Conservation (phyloP, 202 grass and related monocot species). For the Schoenoplectus tabernaemontani region DNA sequence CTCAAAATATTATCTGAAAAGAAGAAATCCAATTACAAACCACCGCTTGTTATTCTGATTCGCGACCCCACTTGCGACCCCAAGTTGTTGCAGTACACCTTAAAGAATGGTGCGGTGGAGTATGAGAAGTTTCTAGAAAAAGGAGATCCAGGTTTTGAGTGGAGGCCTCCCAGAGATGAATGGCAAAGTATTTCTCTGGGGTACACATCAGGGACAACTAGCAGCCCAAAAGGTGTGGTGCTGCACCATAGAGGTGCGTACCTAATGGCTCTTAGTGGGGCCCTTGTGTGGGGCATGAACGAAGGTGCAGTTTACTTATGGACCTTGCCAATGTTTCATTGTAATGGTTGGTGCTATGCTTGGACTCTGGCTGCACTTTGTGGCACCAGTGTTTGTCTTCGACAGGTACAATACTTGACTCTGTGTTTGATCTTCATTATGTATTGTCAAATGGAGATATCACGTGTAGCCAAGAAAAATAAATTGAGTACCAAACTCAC, state of each 20-base stretch:
- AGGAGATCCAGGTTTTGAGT: constrained; percentile 70
- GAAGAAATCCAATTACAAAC: constrained; percentile 60
- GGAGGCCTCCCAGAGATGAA: constrained; percentile 87
- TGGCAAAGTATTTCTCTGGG: constrained; percentile 92
- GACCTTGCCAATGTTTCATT: constrained; percentile 98
- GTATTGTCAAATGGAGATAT: not conserved
- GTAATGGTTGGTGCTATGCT: constrained; percentile 93
- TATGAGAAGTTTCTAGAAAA: constrained; percentile 75
- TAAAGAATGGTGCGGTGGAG: constrained; percentile 75
- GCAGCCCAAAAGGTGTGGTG: constrained; percentile 85
- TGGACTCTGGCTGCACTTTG: constrained; percentile 83
- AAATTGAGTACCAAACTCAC: not conserved
- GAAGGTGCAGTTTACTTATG: constrained; percentile 74
- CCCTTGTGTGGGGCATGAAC: constrained; percentile 73
- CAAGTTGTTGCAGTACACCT: constrained; percentile 37
- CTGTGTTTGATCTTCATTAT: not conserved
- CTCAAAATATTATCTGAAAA: constrained; percentile 53
- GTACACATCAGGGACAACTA: constrained; percentile 90
- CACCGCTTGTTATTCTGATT: constrained; percentile 71
- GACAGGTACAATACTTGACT: constrained; percentile 45
- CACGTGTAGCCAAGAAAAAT: constrained; percentile 16
- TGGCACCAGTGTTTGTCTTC: constrained; percentile 90
- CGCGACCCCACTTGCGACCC: constrained; percentile 58
- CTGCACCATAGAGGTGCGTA: constrained; percentile 96
- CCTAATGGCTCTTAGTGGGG: constrained; percentile 70